Base-by-base conservation (phyloP, 345 rosid genomes). In the Salix viminalis region DNA sequence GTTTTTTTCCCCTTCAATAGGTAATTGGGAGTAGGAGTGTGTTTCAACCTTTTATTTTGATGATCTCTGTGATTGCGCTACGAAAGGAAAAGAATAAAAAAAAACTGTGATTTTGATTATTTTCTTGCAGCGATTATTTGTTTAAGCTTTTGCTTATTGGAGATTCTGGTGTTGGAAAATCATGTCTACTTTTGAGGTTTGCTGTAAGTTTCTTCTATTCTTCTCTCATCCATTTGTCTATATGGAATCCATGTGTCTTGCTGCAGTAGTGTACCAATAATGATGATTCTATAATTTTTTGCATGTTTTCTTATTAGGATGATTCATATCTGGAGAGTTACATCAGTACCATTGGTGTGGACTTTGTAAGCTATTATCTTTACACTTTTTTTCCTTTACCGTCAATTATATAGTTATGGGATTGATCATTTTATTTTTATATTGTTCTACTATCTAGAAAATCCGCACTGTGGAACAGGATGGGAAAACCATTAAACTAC, bases 281-380 rank as follows among this genome's bases (percentile, higher is more conserved):
- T 44, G 19, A 4, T 26, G n/a, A 21, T 13, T 48, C 19, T 10
- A 32, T 24, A 67, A n/a, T 70, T 1, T 72, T 41, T 18, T 16
- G 74, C 15, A 16, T 56, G 77, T 44, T 44, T 64, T 79, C 48
- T 69, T 11, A 26, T 67, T 86, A 91, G 96, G 96, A 90, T 87
- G 94, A 87, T 79, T 90, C 96, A 19, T 91, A 91, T 67, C 80
- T 90, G n/a, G 92, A 91, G 52, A 90, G 96, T 83, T 91, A 90
- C 86, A 90, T 91, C 67, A 90, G 96, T 85, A 91, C 96, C 83
- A 90, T 91, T 68, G 96, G 96, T 62, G 96, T 90, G 71, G 96
- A 91, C 79, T 91, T 91, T 82, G 96, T 91, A 82, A 87, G 96
- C 77, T 10, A 64, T 41, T 73, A 8, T 7, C 7, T 41, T 2